These are phyloP conservation scores for Monascus ruber DNA, from an alignment of 2,329 filamentous ascomycete genomes.

Conservation along the genomic window DNA sequence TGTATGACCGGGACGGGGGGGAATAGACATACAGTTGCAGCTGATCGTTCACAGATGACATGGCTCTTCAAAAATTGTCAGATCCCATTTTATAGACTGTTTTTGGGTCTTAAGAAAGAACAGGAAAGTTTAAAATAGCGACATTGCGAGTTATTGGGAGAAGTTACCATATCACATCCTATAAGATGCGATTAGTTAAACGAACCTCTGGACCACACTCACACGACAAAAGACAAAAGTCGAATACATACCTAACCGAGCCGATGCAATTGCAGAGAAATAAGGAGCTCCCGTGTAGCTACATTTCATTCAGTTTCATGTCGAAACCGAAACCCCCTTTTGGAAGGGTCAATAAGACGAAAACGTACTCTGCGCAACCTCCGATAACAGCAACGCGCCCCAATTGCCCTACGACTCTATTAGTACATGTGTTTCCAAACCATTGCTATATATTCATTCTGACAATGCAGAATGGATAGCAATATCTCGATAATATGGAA, in stretches of 20 bases:
- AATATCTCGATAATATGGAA: background rate
- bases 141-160: background rate
- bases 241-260: constrained; percentile 53
- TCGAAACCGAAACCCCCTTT: background rate
- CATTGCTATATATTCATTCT: too few relatives aligned
- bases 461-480: too few relatives aligned
- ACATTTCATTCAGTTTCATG: background rate
- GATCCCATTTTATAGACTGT: background rate
- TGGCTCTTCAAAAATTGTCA: constrained; percentile 43
- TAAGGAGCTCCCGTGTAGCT: constrained; percentile 91
- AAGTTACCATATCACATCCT: constrained; percentile 64
- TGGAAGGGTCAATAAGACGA: background rate
- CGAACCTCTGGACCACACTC: too few relatives aligned
- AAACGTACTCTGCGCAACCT: constrained; percentile 63
- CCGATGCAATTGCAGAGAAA: constrained; percentile 95
- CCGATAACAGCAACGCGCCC: constrained; percentile 89
- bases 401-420: constrained; percentile 57
- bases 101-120: background rate
- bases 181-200: background rate
- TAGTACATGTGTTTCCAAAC: too few relatives aligned
- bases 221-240: background rate
- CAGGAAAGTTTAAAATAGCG: background rate
- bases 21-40: constrained; percentile 43
- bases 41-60: constrained; percentile 87
- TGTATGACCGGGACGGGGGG: background rate